Evolutionary conservation across 179 eudicot species (phyloP).

Genomic region (Silene vulgaris): DNA sequence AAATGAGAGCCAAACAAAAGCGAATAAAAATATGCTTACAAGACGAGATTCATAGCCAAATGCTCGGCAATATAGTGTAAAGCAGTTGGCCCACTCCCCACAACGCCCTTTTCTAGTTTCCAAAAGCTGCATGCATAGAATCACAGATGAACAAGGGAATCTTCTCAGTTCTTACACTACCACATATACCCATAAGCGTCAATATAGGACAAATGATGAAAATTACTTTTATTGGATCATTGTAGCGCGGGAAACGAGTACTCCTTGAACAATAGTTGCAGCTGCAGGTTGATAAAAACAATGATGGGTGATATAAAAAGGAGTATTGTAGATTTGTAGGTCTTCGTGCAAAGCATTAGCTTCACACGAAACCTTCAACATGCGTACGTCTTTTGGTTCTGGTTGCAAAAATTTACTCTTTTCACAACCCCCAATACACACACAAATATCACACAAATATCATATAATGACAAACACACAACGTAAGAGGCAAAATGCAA

Average conservation of each 20-base stretch:
- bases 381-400: background rate
- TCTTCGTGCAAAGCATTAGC: conserved; percentile 1
- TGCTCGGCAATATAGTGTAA: conserved; percentile 84
- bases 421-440: background rate
- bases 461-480: background rate
- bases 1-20: conserved; percentile 12
- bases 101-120: conserved; percentile 97
- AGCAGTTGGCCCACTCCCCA: conserved; percentile 99
- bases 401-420: background rate
- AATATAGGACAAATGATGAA: background rate
- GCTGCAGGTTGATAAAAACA: conserved; percentile 39
- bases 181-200: background rate
- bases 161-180: conserved; percentile 20
- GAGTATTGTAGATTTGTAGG: background rate
- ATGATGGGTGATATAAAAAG: conserved; percentile 13
- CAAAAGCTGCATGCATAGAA: conserved; percentile 56
- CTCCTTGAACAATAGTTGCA: conserved; percentile 59
- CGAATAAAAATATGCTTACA: conserved; percentile 42
- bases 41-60: conserved; percentile 88
- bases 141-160: conserved; percentile 16
- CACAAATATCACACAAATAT: background rate
- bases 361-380: background rate
- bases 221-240: conserved; percentile 76
- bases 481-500: background rate
- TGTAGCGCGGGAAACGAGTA: conserved; percentile 94